Evolutionary conservation across 2,329 filamentous ascomycete genomes (phyloP), one percentile per base, ranked within the genome.

Genomic region (Septoria linicola): DNA sequence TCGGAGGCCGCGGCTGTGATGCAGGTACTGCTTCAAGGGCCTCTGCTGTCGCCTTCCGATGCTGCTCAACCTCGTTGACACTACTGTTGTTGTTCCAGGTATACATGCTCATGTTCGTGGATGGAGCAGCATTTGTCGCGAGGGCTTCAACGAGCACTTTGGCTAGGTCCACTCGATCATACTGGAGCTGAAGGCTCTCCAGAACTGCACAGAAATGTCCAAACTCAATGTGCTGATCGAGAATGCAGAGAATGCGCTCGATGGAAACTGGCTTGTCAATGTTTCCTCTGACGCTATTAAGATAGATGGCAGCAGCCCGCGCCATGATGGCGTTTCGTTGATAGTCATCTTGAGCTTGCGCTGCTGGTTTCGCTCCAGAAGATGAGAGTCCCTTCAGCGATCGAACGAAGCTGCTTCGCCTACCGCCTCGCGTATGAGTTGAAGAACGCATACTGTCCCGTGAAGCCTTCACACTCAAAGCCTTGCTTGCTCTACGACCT

Each of bases 101-200:
- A n/a, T 37, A 37, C 32, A 46, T 37, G 43, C 34, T 46, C 20
- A 36, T 30, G 16, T 36, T 37, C 4, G 43, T 46, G 17, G 43
- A 46, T 4, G 43, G 32, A n/a, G 43, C 36, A 16, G 43, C 43
- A 21, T 46, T 21, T 3, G 34, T 35, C 1, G 41, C 46, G 8
- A 61, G 44, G 6, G 55, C 56, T 30, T 59, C 60, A 5, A 53
- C 51, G 10, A 63, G 54, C 14, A 55, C 54, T 21, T 53, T 55
- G n/a, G 61, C 61, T 8, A 62, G 45, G 17, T 58, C 51, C 10
- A 59, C 49, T 11, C 54, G 48, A 34, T 63, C 54, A 27, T 60
- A 54, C 6, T 53, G 52, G 23, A 63, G 49, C 13, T 54, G 42
- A 31, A 54, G 43, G 8, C 42, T 41, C 32, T 59, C 54, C 11